Evolutionary conservation across 768 basidiomycete genomes (phyloP), one percentile per base, ranked within the genome.

Genomic region (Termitomyces sp.): DNA sequence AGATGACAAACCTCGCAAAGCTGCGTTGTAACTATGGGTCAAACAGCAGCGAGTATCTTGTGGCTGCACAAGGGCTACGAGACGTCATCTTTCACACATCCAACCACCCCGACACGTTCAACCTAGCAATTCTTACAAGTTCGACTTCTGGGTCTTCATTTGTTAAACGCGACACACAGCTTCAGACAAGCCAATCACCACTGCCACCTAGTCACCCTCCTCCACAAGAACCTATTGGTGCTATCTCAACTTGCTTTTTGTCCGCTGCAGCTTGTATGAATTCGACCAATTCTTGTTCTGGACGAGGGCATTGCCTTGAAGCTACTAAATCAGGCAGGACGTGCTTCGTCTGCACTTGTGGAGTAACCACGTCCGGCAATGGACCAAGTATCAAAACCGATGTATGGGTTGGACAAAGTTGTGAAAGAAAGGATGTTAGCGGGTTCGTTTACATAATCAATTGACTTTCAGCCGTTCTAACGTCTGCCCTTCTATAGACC

Each of bases 391-490:
- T 74, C 29, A 78, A 84, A 68, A 83, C 78, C 4, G 80, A 85
- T 60, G 72, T 70, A 33, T 94, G 92, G 91, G 90, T 80, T 1
- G 92, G 92, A 5, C 78, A 81, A 53, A 81, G 76, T 60, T 94
- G 92, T 62, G 84, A 92, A 75, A 80, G 85, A 61, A 85, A 83
- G 71, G 92, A 94, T 66, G 73, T 93, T 49, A 92, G 88, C 76
- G 83, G 82, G 91, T 91, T 65, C 60, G 88, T 83, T 15, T 34
- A 42, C 7, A 24, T 5, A 7, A 29, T 15, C 16, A 45, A 24
- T 42, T 51, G 26, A 58, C 48, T 39, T 45, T 13, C 53, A 44
- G 24, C 59, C 56, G 59, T 54, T 22, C 29, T 31, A 57, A 62
- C 34, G 53, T 10, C 59, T 41, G n/a, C 41, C 13, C 37, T 59